These are phyloP conservation scores for Eimeria tenella DNA, from an alignment of 169 alveolate genomes.

Conservation along the genomic window DNA sequence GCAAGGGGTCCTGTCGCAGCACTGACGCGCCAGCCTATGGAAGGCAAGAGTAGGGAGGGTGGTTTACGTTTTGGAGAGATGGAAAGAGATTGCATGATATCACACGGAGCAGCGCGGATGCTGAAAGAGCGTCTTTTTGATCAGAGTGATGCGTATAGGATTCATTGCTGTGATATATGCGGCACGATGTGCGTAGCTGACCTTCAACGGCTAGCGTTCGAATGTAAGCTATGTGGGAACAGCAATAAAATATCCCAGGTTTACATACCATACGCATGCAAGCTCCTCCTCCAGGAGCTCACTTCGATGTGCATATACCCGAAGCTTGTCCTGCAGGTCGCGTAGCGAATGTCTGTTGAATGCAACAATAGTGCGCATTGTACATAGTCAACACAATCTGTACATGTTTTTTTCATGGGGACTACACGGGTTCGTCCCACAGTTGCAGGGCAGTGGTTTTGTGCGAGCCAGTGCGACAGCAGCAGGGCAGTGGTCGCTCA, in stretches of 20 bases:
- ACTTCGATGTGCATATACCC: constrained; percentile 99
- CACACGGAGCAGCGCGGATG: constrained; percentile 99
- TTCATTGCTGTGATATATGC: constrained; percentile 98
- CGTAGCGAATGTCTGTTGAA: neutral
- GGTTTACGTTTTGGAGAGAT: constrained; percentile 98
- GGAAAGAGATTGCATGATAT: constrained; percentile 99
- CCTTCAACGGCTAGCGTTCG: constrained; percentile 90
- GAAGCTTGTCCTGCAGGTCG: constrained; percentile 88
- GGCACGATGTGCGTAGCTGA: constrained; percentile 98
- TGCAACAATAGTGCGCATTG: too few species aligned
- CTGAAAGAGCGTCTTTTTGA: constrained; percentile 99
- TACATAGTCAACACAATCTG: too few species aligned
- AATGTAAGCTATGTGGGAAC: constrained; percentile 77
- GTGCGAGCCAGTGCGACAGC: too few species aligned
- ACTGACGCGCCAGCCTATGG: constrained; percentile 99
- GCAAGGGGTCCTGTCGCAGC: constrained; percentile 99
- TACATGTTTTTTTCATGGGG: too few species aligned
- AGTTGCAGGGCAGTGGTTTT: too few species aligned
- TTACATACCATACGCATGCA: constrained; percentile 99
- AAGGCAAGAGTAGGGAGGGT: constrained; percentile 95
- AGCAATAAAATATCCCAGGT: constrained; percentile 90
- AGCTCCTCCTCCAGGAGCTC: constrained; percentile 97
- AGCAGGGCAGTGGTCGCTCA: too few species aligned
- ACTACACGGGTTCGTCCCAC: too few species aligned
- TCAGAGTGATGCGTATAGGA: constrained; percentile 98